Percentiles rank a stretch among this genome's conserved stretches.
phyloP scores from a whole-genome alignment of 2,329 filamentous ascomycete species.

The Verticillium dahliae region DNA sequence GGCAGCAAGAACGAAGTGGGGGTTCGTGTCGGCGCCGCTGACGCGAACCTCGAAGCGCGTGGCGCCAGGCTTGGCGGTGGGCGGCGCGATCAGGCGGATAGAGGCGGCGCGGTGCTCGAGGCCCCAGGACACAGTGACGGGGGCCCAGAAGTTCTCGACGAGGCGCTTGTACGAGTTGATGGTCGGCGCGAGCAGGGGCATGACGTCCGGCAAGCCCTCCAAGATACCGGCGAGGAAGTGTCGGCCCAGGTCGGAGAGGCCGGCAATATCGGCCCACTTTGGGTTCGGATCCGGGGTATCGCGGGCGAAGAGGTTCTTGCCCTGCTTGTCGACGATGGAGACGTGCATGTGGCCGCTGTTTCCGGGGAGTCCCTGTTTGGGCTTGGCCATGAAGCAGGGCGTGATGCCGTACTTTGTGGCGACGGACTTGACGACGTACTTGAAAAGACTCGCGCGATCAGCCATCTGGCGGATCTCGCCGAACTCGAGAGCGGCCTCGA shows the following conservation, averaged over 20 bases:
- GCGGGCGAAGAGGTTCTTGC: conserved; percentile 75
- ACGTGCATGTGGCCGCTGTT: conserved; percentile 97
- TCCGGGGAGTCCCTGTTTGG: conserved; percentile 80
- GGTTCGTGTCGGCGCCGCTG: conserved; percentile 88
- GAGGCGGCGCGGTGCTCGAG: conserved; percentile 91
- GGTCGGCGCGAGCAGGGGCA: conserved; percentile 91
- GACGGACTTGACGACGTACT: conserved; percentile 87
- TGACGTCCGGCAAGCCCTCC: conserved; percentile 84
- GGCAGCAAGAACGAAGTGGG: conserved; percentile 78
- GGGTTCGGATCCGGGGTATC: conserved; percentile 48
- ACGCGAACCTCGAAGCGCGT: conserved; percentile 92
- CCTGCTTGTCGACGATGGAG: conserved; percentile 73
- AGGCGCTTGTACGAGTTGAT: conserved; percentile 97
- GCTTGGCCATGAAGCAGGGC: conserved; percentile 98
- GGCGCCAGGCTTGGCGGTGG: conserved; percentile 74
- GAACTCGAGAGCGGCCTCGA: conserved; percentile 90
- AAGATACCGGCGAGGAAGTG: conserved; percentile 91
- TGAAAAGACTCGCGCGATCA: conserved; percentile 87
- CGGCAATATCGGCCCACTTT: conserved; percentile 66
- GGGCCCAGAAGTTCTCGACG: conserved; percentile 98
- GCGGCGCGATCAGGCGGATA: conserved; percentile 82
- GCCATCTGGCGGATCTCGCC: conserved; percentile 85
- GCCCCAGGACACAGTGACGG: conserved; percentile 95
- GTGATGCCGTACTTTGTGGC: conserved; percentile 85
- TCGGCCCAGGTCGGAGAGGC: conserved; percentile 81